Conservation (phyloP, 2,329 filamentous ascomycete genomes). For the Fusarium coffeatum region DNA sequence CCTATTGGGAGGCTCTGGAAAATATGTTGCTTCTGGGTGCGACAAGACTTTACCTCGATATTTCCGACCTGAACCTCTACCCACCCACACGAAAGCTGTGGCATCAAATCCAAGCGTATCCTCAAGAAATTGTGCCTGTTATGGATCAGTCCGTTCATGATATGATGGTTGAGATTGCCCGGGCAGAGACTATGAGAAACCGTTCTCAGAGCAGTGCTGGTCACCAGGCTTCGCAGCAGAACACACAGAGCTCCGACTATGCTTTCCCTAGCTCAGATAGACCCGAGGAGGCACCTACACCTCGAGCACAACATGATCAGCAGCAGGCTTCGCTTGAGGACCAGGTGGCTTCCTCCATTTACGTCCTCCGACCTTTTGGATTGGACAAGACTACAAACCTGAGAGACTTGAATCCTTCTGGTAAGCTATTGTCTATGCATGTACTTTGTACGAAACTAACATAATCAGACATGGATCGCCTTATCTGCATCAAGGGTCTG, state of each 20-base stretch:
- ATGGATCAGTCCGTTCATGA: slow-evolving; percentile 97
- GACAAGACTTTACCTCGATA: slow-evolving; percentile 86
- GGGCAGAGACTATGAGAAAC: slow-evolving; percentile 79
- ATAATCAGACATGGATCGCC: slow-evolving; percentile 87
- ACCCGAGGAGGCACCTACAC: slow-evolving; percentile 59
- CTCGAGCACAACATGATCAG: slow-evolving; percentile 56
- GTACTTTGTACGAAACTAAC: slow-evolving; percentile 17
- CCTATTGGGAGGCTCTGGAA: slow-evolving; percentile 86
- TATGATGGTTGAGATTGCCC: slow-evolving; percentile 88
- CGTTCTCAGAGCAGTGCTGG: slow-evolving; percentile 70
- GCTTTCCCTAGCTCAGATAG: slow-evolving; percentile 84
- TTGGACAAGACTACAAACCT: slow-evolving; percentile 89
- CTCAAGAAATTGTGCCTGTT: slow-evolving; percentile 93
- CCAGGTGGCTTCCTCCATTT: slow-evolving; percentile 82
- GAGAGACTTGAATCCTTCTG: slow-evolving; percentile 90
- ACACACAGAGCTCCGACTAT: slow-evolving; percentile 75
- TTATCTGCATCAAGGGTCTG: slow-evolving; percentile 93
- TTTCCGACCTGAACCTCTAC: slow-evolving; percentile 90
- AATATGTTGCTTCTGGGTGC: slow-evolving; percentile 91
- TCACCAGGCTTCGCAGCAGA: slow-evolving; percentile 58
- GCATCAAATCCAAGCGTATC: slow-evolving; percentile 94
- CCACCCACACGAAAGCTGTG: slow-evolving; percentile 93
- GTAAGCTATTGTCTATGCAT: slow-evolving; percentile 53
- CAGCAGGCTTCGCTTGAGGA: slow-evolving; percentile 74
- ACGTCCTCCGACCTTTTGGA: slow-evolving; percentile 90